Evolutionary conservation across 495 filamentous ascomycete genomes (phyloP).

Genomic region (Ramalina intermedia): DNA sequence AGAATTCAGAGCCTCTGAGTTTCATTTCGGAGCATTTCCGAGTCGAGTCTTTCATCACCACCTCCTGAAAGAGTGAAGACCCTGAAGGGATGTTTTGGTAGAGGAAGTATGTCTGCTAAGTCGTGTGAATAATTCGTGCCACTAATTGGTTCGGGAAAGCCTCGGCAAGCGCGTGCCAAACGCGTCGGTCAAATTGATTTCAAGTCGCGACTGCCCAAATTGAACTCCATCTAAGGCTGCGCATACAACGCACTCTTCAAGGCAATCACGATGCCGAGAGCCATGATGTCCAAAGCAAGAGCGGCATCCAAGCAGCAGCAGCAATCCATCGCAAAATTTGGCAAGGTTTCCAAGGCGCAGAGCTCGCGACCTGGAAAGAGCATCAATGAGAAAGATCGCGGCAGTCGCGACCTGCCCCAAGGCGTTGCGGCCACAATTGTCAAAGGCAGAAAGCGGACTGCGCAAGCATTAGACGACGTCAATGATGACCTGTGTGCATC

Average conservation of each 20-base stretch:
- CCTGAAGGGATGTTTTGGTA: too few relatives aligned
- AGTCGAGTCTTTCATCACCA: too few relatives aligned
- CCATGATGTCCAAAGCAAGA: conserved; percentile 7
- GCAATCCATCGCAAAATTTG: conserved; percentile 12
- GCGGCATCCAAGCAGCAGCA: conserved; percentile 2
- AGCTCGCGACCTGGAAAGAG: conserved; percentile 1
- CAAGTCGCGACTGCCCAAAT: background rate
- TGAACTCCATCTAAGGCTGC: too few relatives aligned
- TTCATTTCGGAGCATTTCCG: too few relatives aligned
- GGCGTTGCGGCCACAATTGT: background rate
- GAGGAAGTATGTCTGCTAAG: too few relatives aligned
- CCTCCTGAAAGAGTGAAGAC: too few relatives aligned
- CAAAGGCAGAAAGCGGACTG: conserved; percentile 7
- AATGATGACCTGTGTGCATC: background rate
- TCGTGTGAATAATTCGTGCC: too few relatives aligned
- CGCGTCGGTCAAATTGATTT: background rate
- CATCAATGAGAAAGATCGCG: background rate
- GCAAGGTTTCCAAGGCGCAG: conserved; percentile 15
- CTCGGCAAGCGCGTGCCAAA: background rate
- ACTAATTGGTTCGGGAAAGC: background rate
- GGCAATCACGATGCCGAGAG: conserved; percentile 15
- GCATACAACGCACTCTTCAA: background rate
- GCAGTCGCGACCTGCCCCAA: background rate
- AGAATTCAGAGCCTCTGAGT: too few relatives aligned
- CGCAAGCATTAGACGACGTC: background rate